A percentile compares a stretch with the other conserved stretches of the same genome.
Evolutionary conservation across 2,329 filamentous ascomycete genomes (phyloP).

Genomic region (Penicillium sp.): DNA sequence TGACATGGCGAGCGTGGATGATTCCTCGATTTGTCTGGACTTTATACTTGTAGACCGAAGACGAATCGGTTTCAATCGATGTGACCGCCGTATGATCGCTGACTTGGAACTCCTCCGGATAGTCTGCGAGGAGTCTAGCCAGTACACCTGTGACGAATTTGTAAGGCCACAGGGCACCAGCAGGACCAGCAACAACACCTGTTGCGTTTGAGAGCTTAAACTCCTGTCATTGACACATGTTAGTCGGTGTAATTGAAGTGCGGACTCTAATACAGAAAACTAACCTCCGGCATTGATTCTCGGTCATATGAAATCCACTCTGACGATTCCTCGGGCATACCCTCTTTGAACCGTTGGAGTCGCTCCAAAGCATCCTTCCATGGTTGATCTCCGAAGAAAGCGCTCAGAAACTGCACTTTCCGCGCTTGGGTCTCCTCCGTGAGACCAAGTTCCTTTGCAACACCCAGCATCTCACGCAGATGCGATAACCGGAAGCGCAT

Average conservation of each 20-base stretch:
- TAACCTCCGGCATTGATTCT: slow-evolving; percentile 22
- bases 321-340: slow-evolving; percentile 26
- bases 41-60: slow-evolving; percentile 31
- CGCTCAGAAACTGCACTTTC: slow-evolving; percentile 29
- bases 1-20: slow-evolving; percentile 51
- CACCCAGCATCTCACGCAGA: slow-evolving; percentile 21
- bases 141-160: slow-evolving; percentile 30
- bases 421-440: slow-evolving; percentile 23
- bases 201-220: slow-evolving; percentile 23
- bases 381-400: slow-evolving; percentile 26
- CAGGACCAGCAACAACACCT: slow-evolving; percentile 28
- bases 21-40: slow-evolving; percentile 49
- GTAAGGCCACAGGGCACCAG: slow-evolving; percentile 35
- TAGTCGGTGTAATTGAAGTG: not conserved
- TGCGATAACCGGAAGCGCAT: slow-evolving; percentile 26
- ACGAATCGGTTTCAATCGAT: not conserved
- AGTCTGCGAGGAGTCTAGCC: slow-evolving; percentile 10
- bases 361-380: slow-evolving; percentile 23
- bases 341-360: slow-evolving; percentile 25
- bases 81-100: slow-evolving; percentile 24
- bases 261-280: not conserved
- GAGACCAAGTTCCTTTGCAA: slow-evolving; percentile 22
- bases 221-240: slow-evolving; percentile 12
- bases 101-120: slow-evolving; percentile 38
- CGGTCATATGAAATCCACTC: slow-evolving; percentile 28